Conservation (phyloP, 2,329 filamentous ascomycete species). For the Phialophora expanda region DNA sequence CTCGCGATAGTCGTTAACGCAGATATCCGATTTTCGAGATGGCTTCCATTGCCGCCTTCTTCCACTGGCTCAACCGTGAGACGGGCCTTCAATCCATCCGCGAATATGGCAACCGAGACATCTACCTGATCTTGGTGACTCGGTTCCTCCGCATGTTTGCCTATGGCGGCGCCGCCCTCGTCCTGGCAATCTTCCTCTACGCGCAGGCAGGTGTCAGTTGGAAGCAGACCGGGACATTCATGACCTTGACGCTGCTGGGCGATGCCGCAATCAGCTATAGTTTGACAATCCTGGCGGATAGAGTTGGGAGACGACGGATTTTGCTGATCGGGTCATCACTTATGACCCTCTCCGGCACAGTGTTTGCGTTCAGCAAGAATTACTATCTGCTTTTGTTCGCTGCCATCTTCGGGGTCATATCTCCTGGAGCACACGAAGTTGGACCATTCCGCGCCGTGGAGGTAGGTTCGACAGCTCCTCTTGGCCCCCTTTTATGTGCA, state of each 20-base stretch:
- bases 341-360: slow-evolving; percentile 61
- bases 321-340: slow-evolving; percentile 59
- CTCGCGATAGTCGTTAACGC: not conserved
- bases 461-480: slow-evolving; percentile 52
- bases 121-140: slow-evolving; percentile 27
- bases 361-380: slow-evolving; percentile 61
- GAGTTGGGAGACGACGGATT: slow-evolving; percentile 61
- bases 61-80: slow-evolving; percentile 26
- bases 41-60: slow-evolving; percentile 17
- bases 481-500: not conserved
- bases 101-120: slow-evolving; percentile 25
- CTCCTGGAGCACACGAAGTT: slow-evolving; percentile 66
- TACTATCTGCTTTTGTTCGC: slow-evolving; percentile 66
- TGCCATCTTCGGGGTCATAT: slow-evolving; percentile 65
- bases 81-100: slow-evolving; percentile 25
- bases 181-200: slow-evolving; percentile 66
- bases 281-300: slow-evolving; percentile 65
- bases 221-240: slow-evolving; percentile 67
- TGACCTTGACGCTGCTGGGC: slow-evolving; percentile 66
- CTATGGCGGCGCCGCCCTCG: slow-evolving; percentile 64
- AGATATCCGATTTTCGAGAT: slow-evolving; percentile 3
- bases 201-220: slow-evolving; percentile 55
- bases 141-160: slow-evolving; percentile 63
- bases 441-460: slow-evolving; percentile 71
- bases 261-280: slow-evolving; percentile 64